phyloP scores from a whole-genome alignment of 176 grass and related monocot species.

The Rhynchospora breviuscula region DNA sequence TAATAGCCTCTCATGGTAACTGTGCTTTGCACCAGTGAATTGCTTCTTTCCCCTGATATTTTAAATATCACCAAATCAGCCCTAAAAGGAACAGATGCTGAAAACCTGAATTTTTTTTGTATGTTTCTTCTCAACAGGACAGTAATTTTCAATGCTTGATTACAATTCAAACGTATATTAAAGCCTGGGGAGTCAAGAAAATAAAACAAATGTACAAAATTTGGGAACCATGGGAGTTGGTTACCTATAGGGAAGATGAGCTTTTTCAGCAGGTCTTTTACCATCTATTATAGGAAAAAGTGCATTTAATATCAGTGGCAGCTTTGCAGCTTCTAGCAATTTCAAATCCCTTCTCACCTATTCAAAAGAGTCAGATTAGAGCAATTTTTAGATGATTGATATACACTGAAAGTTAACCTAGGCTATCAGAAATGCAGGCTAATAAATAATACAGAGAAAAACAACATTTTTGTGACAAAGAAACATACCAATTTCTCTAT shows the following conservation, averaged over 20 bases:
- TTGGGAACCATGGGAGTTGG: not conserved
- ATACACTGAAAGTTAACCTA: not conserved
- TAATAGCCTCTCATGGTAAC: constrained; percentile 60
- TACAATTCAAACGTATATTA: not conserved
- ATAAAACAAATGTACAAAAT: not conserved
- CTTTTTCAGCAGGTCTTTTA: constrained; percentile 14
- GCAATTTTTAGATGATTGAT: not conserved
- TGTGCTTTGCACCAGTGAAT: constrained; percentile 44
- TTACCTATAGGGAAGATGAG: not conserved
- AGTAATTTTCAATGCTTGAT: not conserved
- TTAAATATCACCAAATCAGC: not conserved
- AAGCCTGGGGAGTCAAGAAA: not conserved
- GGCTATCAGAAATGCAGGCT: not conserved
- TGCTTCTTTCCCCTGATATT: constrained; percentile 42
- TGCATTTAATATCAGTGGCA: constrained; percentile 23
- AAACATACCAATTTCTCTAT: not conserved
- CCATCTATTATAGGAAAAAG: constrained; percentile 24
- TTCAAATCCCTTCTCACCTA: constrained; percentile 28
- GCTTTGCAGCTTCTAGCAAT: constrained; percentile 10
- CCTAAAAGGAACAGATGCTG: not conserved
- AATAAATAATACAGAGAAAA: not conserved
- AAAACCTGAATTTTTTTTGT: not conserved
- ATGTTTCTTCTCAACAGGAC: not conserved
- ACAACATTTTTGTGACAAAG: not conserved
- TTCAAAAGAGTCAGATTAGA: not conserved